Base-by-base conservation (phyloP, 2,329 filamentous ascomycete genomes). In the Fusarium chlamydosporum region DNA sequence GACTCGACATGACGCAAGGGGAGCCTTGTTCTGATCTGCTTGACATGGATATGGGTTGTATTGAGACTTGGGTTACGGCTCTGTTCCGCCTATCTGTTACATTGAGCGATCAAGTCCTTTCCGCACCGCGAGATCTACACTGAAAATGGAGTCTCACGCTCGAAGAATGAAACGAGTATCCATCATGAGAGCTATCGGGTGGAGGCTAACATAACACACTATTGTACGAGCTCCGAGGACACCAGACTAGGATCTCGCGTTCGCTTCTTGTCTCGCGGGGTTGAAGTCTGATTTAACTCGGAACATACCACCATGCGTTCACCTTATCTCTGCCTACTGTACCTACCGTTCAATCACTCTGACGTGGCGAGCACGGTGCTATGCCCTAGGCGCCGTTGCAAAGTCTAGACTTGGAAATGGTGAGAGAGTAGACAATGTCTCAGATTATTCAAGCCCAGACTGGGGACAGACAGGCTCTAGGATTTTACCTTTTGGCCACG, bases 1-100 rank as follows among this genome's bases (percentile, higher is more conserved):
- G 47, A 58, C 37, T 62, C 62, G 45, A 46, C 61, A 70, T 74
- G 71, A 72, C 68, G 72, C 72, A 72, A 74, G 71, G 72, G 61
- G 53, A 61, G 51, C 59, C 65, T 55, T 29, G 65, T 63, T 27
- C 37, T 63, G 57, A 62, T 63, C 41, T 56, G 55, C 46, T 42
- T 34, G 54, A 38, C 59, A 61, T 64, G 64, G 60, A 23, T 20
- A 35, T 35, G 29, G 29, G 45, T 59, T 48, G 51, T 60, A 51
- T 52, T 31, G 16, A 40, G 31, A 55, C 47, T 54, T 58, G 70
- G 58, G 64, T 61, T 56, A 59, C 66, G 68, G 66, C 43, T 64
- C 54, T 20, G 56, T 74, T 72, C 72, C 68, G 70, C 43, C 42
- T 71, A 38, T 53, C 35, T 42, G 50, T 27, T 31, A 52, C 37